Conservation (phyloP, 306 rosid species). For the Medicago lupulina region DNA sequence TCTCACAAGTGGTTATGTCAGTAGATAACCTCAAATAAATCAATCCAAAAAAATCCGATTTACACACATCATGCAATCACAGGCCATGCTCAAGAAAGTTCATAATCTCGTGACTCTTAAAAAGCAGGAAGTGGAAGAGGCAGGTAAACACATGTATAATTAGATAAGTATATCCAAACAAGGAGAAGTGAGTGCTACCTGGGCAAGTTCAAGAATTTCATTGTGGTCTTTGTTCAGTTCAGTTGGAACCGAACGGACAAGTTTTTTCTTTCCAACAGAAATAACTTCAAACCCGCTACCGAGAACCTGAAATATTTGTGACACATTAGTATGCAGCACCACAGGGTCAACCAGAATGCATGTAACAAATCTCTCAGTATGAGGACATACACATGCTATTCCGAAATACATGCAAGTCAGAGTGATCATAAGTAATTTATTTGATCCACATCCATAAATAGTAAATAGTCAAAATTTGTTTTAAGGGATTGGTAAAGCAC, state of each 20-base stretch:
- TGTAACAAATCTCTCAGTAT: constrained; percentile 5
- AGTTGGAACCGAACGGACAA: constrained; percentile 97
- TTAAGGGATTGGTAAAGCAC: constrained; percentile 24
- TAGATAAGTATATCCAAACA: constrained; percentile 4
- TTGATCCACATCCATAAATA: constrained; percentile 11
- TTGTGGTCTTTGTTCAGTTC: constrained; percentile 98
- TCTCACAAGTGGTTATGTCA: neutral
- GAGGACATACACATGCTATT: constrained; percentile 16
- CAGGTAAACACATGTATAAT: neutral
- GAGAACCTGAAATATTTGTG: constrained; percentile 64
- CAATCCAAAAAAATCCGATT: neutral
- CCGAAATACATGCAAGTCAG: constrained; percentile 20
- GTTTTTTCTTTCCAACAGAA: constrained; percentile 91
- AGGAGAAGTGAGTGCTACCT: constrained; percentile 57
- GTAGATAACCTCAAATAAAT: neutral
- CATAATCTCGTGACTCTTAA: neutral
- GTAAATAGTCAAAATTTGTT: constrained; percentile 21
- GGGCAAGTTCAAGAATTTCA: constrained; percentile 96
- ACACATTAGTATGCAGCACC: constrained; percentile 31
- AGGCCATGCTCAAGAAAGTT: constrained; percentile 11
- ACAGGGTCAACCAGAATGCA: constrained; percentile 28
- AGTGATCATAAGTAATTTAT: constrained; percentile 15
- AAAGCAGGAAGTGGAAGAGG: constrained; percentile 10
- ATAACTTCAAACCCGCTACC: constrained; percentile 97
- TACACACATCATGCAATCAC: constrained; percentile 19